Base-by-base conservation (phyloP, 2,329 filamentous ascomycete genomes). In the Paecilomyces formosus region DNA sequence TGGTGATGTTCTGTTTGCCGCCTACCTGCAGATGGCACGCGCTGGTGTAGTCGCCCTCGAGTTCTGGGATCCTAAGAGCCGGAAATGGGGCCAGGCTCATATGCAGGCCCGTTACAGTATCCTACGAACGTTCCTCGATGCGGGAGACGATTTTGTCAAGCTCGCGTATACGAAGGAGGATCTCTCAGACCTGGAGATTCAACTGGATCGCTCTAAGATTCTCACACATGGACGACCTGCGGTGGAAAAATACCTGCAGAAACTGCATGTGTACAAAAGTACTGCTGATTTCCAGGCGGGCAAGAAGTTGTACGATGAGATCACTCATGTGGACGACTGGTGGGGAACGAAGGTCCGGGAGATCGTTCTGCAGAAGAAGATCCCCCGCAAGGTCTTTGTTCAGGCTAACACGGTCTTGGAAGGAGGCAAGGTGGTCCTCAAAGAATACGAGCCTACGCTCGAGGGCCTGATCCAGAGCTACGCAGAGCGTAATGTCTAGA, bases 101-200 rank as follows among this genome's bases (percentile, higher is more conserved):
- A 95, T 91, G 76, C 91, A 96, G 75, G 92, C 92, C 22, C 88
- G 92, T 11, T 97, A 92, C 77, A 90, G 88, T 55, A 96, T 97
- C 67, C 79, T 97, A 57, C 75, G 75, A 18, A 76, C 76, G 70
- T 92, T 97, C 82, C 82, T 97, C 18, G 84, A 89, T 65, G 92
- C 92, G 0, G 90, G 88, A n/a, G 84, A 89, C 58, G 87, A 89
- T 68, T 97, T 97, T 74, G 93, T 91, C 78, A 86, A 88, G 70
- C 82, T 97, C 22, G 85, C 89, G 35, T 88, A 91, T 75, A 82
- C 74, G n/a, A 78, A 82, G 61, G 87, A 91, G 26, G 87, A 92
- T 65, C 79, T 96, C 2, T 89, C 88, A 0, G 91, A 96, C 70
- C 76, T 96, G 52, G 88, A 85, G 18, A 93, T 97, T 68, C 85